These are phyloP conservation scores for Cyphellophora attinorum DNA, from an alignment of 2,329 filamentous ascomycete genomes.

Conservation along the genomic window DNA sequence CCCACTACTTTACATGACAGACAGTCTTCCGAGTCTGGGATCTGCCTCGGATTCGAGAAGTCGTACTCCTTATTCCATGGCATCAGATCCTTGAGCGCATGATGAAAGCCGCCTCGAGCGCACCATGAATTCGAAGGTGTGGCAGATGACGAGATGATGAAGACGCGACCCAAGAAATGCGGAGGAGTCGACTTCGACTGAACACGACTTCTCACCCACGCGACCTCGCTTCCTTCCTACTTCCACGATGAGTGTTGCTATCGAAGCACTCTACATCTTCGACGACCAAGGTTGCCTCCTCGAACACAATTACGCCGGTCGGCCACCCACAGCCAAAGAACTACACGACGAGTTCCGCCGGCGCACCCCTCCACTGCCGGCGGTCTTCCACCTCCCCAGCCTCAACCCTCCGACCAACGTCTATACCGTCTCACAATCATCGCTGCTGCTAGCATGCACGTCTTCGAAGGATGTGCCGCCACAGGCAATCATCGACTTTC, in stretches of 20 bases:
- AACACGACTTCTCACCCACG: too few species aligned
- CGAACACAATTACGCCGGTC: slow-evolving; percentile 77
- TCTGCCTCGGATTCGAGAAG: too few species aligned
- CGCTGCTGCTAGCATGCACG: slow-evolving; percentile 76
- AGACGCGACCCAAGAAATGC: too few species aligned
- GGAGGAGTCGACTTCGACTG: too few species aligned
- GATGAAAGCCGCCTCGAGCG: too few species aligned
- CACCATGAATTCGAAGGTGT: not conserved
- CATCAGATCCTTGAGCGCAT: slow-evolving; percentile 2
- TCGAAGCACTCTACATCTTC: slow-evolving; percentile 94
- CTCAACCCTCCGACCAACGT: slow-evolving; percentile 78
- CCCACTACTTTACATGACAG: slow-evolving; percentile 62
- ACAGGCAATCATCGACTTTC: slow-evolving; percentile 81
- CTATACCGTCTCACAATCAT: slow-evolving; percentile 79
- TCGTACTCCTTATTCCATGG: slow-evolving; percentile 2
- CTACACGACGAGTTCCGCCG: slow-evolving; percentile 81
- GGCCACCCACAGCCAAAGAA: slow-evolving; percentile 65
- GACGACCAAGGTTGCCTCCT: slow-evolving; percentile 79
- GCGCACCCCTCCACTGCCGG: slow-evolving; percentile 70
- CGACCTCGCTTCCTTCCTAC: too few species aligned
- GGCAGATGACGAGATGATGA: not conserved
- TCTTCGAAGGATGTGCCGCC: slow-evolving; percentile 82
- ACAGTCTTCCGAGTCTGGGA: slow-evolving; percentile 64
- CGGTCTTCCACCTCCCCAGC: slow-evolving; percentile 73
- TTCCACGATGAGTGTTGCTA: slow-evolving; percentile 69